Conservation (phyloP, 176 grass and related monocot genomes). For the Avena insularis region DNA sequence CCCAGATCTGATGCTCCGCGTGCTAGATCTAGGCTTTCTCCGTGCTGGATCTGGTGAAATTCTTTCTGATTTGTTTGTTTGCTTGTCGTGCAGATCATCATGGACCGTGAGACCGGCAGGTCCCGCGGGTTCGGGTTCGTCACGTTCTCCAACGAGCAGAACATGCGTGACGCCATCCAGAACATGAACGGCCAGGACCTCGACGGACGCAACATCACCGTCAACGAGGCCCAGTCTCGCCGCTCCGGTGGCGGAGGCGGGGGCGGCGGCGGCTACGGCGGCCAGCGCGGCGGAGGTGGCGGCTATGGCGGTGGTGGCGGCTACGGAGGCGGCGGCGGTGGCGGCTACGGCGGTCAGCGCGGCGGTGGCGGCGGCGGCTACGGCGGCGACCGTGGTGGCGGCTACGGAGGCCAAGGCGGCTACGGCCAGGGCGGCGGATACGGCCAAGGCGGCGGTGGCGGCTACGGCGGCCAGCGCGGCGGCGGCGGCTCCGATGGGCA, state of each 20-base stretch:
- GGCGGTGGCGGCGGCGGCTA: conserved; percentile 1
- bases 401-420: conserved; percentile 12
- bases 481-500: neutral
- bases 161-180: conserved; percentile 89
- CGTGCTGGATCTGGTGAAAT: neutral
- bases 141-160: conserved; percentile 71
- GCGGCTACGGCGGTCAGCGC: neutral
- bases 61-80: neutral
- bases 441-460: neutral
- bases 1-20: neutral
- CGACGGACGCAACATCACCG: conserved; percentile 88
- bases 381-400: conserved; percentile 9
- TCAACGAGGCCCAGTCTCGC: conserved; percentile 95
- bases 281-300: conserved; percentile 22
- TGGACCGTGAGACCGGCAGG: conserved; percentile 83
- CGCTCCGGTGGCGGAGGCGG: conserved; percentile 46
- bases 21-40: too few species aligned
- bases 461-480: neutral
- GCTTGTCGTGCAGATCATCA: conserved; percentile 67
- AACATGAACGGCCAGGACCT: conserved; percentile 84
- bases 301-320: neutral
- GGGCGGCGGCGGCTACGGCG: conserved; percentile 31
- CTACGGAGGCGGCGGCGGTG: neutral
- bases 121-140: conserved; percentile 94
- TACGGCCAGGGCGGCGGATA: neutral